These are phyloP conservation scores for Zymoseptoria pseudotritici DNA, from an alignment of 2,329 filamentous ascomycete species.

Conservation along the genomic window DNA sequence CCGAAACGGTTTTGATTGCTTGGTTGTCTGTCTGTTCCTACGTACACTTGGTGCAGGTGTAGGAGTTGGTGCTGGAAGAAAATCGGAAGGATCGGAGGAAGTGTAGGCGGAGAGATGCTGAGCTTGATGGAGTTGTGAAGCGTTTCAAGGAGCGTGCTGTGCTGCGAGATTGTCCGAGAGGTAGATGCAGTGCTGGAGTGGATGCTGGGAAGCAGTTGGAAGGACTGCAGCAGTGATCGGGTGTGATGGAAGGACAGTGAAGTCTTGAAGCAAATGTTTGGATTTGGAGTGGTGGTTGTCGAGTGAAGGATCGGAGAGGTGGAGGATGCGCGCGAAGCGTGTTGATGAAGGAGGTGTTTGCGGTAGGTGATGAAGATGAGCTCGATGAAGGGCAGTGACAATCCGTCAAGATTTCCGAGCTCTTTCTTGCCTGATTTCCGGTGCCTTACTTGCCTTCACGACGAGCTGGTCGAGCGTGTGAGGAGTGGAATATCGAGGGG, in stretches of 20 bases:
- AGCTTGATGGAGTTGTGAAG: slow-evolving; percentile 5
- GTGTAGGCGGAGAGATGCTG: slow-evolving; percentile 3
- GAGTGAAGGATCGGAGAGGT: not conserved
- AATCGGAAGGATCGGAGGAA: slow-evolving; percentile 4
- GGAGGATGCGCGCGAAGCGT: not conserved
- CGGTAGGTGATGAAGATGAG: not conserved
- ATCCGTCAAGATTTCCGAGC: not conserved
- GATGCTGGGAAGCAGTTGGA: not conserved
- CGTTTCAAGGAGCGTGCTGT: slow-evolving; percentile 10
- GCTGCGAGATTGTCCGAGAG: slow-evolving; percentile 2
- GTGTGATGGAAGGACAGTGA: not conserved
- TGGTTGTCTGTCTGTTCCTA: slow-evolving; percentile 15
- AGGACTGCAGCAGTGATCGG: not conserved
- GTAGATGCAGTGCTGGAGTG: slow-evolving; percentile 3
- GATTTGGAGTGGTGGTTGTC: not conserved
- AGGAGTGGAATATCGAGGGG: not conserved
- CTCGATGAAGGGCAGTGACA: not conserved
- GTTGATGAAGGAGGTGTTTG: not conserved
- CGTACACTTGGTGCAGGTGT: slow-evolving; percentile 10
- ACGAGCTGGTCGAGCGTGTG: not conserved
- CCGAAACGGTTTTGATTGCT: slow-evolving; percentile 8
- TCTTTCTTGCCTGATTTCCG: not conserved
- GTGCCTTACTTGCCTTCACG: not conserved
- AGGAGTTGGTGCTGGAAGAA: slow-evolving; percentile 6
- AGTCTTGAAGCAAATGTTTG: slow-evolving; percentile 1